phyloP scores from a whole-genome alignment of 2,329 filamentous ascomycete genomes.

The Lachnellula occidentalis region DNA sequence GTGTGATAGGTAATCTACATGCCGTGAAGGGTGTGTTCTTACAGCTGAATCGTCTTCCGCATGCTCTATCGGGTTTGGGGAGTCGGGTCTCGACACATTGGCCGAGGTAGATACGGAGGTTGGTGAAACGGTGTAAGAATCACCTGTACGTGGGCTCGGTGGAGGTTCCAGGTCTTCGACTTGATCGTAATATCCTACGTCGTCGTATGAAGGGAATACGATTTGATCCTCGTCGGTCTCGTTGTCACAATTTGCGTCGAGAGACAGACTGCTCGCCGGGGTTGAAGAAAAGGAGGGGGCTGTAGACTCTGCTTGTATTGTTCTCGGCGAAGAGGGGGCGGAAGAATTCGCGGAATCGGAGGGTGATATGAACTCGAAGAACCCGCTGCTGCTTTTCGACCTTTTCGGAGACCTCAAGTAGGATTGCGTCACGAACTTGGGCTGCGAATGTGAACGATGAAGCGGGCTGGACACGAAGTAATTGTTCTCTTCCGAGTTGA shows the following conservation, averaged over 20 bases:
- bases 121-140: conserved; percentile 51
- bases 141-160: conserved; percentile 43
- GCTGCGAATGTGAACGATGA: conserved; percentile 56
- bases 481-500: conserved; percentile 47
- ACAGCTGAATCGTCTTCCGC: conserved; percentile 48
- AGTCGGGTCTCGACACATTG: conserved; percentile 39
- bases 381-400: conserved; percentile 32
- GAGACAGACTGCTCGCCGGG: conserved; percentile 58
- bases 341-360: conserved; percentile 40
- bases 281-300: conserved; percentile 57
- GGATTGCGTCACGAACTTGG: conserved; percentile 48
- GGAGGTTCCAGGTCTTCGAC: conserved; percentile 46
- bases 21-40: conserved; percentile 61
- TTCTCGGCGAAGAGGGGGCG: conserved; percentile 50
- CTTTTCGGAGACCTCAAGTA: conserved; percentile 42
- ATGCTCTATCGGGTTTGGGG: conserved; percentile 16
- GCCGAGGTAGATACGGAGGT: conserved; percentile 56
- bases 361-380: conserved; percentile 24
- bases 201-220: conserved; percentile 38
- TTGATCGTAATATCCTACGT: conserved; percentile 29
- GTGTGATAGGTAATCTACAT: conserved; percentile 92
- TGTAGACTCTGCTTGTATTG: conserved; percentile 44
- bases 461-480: conserved; percentile 51
- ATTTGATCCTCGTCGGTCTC: conserved; percentile 76
- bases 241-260: conserved; percentile 84